phyloP scores from a whole-genome alignment of 139 green algal genomes.

The Choricystis sp. region DNA sequence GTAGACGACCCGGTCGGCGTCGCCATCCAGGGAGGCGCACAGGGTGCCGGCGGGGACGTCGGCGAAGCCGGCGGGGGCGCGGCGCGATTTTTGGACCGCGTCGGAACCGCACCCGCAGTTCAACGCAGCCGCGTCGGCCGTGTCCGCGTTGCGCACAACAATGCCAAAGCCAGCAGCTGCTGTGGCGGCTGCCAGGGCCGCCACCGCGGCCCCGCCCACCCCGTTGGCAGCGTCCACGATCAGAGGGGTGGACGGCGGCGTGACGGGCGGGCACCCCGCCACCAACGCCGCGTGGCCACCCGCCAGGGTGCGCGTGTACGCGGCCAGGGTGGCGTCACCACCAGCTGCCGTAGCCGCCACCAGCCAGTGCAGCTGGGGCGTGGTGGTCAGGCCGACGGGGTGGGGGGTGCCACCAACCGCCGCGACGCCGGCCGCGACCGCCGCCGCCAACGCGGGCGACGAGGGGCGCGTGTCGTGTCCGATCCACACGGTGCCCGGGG shows the following conservation, averaged over 20 bases:
- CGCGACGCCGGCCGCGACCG: conserved; percentile 34
- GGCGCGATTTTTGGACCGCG: conserved; percentile 82
- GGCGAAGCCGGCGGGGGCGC: conserved; percentile 9
- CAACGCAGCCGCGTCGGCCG: conserved; percentile 28
- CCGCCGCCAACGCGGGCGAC: conserved; percentile 35
- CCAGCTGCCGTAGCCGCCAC: conserved; percentile 12
- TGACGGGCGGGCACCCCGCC: conserved; percentile 2
- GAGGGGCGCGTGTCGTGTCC: conserved; percentile 62
- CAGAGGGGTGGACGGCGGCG: conserved; percentile 11
- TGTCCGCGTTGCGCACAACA: conserved; percentile 17
- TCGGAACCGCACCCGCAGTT: conserved; percentile 83
- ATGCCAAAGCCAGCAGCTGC: conserved; percentile 22
- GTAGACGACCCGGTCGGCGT: conserved; percentile 92
- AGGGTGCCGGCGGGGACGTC: conserved; percentile 9
- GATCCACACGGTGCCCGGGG: conserved; percentile 34
- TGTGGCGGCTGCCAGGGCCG: conserved; percentile 19
- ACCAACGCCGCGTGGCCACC: conserved; percentile 19
- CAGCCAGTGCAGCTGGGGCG: conserved; percentile 85
- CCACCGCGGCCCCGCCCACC: conserved; percentile 62
- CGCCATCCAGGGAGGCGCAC: conserved; percentile 75
- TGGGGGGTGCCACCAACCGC: conserved; percentile 25
- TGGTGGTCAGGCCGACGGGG: conserved; percentile 62
- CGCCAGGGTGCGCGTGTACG: conserved; percentile 43
- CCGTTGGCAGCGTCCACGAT: conserved; percentile 89
- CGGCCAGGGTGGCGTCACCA: conserved; percentile 6